Base-by-base conservation (phyloP, 352 stramenopile genomes). In the Pythium angustatum region DNA sequence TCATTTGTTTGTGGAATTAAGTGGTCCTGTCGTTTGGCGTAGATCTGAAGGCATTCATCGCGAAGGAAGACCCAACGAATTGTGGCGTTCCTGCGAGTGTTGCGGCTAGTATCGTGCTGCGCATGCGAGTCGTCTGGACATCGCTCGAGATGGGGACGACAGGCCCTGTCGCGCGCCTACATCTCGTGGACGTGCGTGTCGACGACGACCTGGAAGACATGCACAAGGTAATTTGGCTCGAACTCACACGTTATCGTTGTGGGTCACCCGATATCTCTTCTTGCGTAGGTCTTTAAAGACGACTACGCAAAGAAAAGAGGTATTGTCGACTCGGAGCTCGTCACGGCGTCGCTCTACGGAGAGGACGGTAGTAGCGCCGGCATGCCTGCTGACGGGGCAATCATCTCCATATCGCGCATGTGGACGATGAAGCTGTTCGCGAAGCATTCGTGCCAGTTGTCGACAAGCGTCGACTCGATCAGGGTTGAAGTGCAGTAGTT, bases 181-280 rank as follows among this genome's bases (percentile, higher is more conserved):
- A 64, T 21, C 45, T 64, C 33, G 41, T 50, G 8, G 57, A 64
- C 45, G 56, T 31, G 22, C 22, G 33, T n/a, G 31, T 27, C 5
- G 24, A 44, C n/a, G 45, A 56, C 21, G 48, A 6, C 24, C 11
- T 64, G 1, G 57, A 64, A 11, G 57, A 63, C 3, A 34, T 64
- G 22, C 27, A 64, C 22, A 28, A 47, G 33, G 57, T 64, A 19
- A 17, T 44, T 5, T n/a, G 7, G 36, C 36, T 5, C 4, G 7
- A n/a, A 4, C 36, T 10, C 14, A n/a, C 21, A 19, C 36, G 36
- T n/a, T 38, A 44, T 21, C 36, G 7, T 6, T 21, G 11, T 17
- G 24, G 1, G 9, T 22, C 2, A 28, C 3, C n/a, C n/a, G n/a
- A n/a, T n/a, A n/a, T n/a, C n/a, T n/a, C n/a, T n/a, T 15, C 7